phyloP scores from a whole-genome alignment of 495 filamentous ascomycete species.

The Xylaria nigripes region DNA sequence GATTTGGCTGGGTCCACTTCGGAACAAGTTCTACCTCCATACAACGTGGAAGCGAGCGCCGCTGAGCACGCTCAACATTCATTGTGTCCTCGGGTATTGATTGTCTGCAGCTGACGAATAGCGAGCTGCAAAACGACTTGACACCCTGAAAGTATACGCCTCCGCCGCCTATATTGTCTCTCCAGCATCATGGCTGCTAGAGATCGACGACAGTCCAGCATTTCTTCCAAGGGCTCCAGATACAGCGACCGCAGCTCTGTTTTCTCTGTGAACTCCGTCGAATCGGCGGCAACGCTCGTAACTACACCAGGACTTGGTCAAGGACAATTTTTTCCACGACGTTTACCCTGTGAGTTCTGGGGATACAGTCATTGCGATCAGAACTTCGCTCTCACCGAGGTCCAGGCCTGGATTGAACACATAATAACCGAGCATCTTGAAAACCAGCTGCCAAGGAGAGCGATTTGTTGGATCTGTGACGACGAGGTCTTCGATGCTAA shows the following conservation, averaged over 20 bases:
- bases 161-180: no score
- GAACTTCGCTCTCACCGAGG: conserved; percentile 29
- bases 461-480: conserved; percentile 45
- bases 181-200: neutral
- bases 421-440: conserved; percentile 26
- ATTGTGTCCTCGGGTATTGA: neutral
- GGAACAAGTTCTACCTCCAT: neutral
- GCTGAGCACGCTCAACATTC: neutral
- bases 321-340: no score
- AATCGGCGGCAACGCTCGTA: neutral
- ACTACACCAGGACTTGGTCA: neutral
- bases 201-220: neutral
- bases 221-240: neutral
- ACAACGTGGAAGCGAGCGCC: neutral
- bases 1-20: neutral
- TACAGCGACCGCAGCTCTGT: neutral
- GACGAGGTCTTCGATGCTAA: conserved; percentile 17
- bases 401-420: conserved; percentile 38
- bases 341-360: conserved; percentile 38
- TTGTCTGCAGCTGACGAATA: neutral
- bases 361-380: conserved; percentile 19
- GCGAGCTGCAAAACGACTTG: neutral
- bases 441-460: conserved; percentile 23
- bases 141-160: neutral
- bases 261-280: neutral